Evolutionary conservation across 2,329 filamentous ascomycete species (phyloP).

Genomic region (Colletotrichum trifolii): DNA sequence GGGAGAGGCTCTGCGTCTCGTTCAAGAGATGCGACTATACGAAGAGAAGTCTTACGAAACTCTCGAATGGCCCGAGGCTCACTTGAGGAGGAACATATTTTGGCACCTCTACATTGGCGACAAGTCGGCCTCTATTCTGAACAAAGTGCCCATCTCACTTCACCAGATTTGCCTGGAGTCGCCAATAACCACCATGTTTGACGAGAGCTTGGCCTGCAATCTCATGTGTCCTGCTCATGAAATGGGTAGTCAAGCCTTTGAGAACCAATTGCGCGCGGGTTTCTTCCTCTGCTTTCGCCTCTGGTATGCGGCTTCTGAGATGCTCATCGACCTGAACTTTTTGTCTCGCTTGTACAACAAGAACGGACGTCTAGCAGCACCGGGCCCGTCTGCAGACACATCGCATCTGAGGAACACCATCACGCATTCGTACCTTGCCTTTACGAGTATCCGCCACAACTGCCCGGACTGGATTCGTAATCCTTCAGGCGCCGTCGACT

Average conservation of each 20-base stretch:
- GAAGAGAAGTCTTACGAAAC: constrained; percentile 51
- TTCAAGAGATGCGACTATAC: constrained; percentile 55
- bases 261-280: constrained; percentile 7
- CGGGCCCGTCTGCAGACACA: neutral
- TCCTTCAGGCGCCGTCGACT: neutral
- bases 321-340: constrained; percentile 24
- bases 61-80: constrained; percentile 49
- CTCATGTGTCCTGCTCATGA: constrained; percentile 3
- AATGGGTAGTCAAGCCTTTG: neutral
- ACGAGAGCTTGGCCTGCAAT: neutral
- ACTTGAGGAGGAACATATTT: constrained; percentile 49
- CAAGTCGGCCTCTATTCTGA: constrained; percentile 52
- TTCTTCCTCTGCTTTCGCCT: constrained; percentile 10
- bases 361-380: constrained; percentile 5
- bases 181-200: constrained; percentile 48
- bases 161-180: constrained; percentile 55
- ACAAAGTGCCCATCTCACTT: constrained; percentile 55
- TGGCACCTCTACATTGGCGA: constrained; percentile 55
- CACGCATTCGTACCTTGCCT: constrained; percentile 39
- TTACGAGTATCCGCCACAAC: constrained; percentile 38
- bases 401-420: constrained; percentile 36
- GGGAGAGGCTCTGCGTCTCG: constrained; percentile 54
- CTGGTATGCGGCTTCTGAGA: constrained; percentile 24
- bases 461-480: constrained; percentile 22
- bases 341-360: neutral